Evolutionary conservation across 2,329 filamentous ascomycete genomes (phyloP), one percentile per base, ranked within the genome.

Genomic region (Periglandula ipomoeae): DNA sequence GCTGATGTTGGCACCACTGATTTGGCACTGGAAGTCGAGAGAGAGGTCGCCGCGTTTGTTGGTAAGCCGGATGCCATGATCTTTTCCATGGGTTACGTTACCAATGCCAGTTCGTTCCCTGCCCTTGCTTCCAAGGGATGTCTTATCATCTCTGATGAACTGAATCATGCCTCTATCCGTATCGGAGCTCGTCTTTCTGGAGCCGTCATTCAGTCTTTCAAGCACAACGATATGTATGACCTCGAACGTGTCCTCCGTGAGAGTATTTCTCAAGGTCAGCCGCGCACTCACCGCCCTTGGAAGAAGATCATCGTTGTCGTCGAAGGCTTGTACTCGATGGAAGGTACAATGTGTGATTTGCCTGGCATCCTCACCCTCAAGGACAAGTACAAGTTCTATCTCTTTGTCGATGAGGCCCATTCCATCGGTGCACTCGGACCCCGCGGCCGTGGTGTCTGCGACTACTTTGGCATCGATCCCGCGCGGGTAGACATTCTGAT

Each of bases 61-160:
- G 91, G 90, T 65, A 98, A 97, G 73, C 86, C 90, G 50, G 82
- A 87, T 24, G 85, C 93, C 24, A 96, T 96, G 84, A 84, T 98
- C 46, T 97, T 97, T 72, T 96, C 91, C 22, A 98, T 98, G 93
- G 93, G 93, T 30, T 98, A 95, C 64, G 89, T 90, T 53, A 98
- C 93, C 55, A 98, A 98, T 62, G 85, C 91, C 26, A 88, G 85
- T 56, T 82, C 90, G 15, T 97, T 98, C 74, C 89, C 91, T 3
- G 89, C 90, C 32, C 75, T 98, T 38, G 87, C 95, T 48, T 85
- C 85, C 59, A 97, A 95, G 71, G 93, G 93, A 52, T 94, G 87
- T 61, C 77, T 98, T 47, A 85, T 98, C 63, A 87, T 98, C 58
- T 97, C 91, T 0, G 93, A 98, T 66, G 93, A 98, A 68, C 76